Base-by-base conservation (phyloP, 2,329 filamentous ascomycete species). In the Penicillium brasilianum region DNA sequence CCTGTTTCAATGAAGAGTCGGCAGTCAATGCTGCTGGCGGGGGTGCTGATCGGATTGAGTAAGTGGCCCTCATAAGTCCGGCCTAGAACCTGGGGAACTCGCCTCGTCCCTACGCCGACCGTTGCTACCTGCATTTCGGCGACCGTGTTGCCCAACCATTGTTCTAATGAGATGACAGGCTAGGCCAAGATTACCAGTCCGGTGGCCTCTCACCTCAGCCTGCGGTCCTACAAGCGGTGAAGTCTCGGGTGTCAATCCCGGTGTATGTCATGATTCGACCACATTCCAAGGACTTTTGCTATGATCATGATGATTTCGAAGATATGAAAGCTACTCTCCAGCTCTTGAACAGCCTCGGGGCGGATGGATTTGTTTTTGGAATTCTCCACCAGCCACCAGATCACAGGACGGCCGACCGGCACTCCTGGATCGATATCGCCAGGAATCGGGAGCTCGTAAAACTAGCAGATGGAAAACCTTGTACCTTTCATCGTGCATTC, bases 401-500 rank as follows among this genome's bases (percentile, higher is more conserved):
- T 51, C 69, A 7, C 3, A 11, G 11, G 41, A 59, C 1, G 55
- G 56, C 3, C 30, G 36, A 18, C 4, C 13, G 34, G 16, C 6
- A 16, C 3, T 13, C 36, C 14, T 54, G 56, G 55, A 69, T 86
- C 4, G 82, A 85, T 64, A 60, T 73, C 4, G 59, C 60, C n/a
- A 71, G 76, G 22, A 83, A 80, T 51, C 65, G 60, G 22, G 71
- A 77, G 50, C 69, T 85, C 6, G 77, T 86, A 0, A 57, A 68
- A 13, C 62, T 77, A 3, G 82, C 83, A 1, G 68, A 63, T 2
- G 76, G 77, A 3, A 67, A 77, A 28, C 79, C 80, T 2, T 85
- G 83, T 66, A 85, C 83, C 2, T 86, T 86, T 55, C 84, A 86
- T 67, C 77, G 83, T 8, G 84, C 84, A 0, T 83, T 86, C 63